phyloP scores from a whole-genome alignment of 1,284 basidiomycete genomes.

The Pascua sp. region DNA sequence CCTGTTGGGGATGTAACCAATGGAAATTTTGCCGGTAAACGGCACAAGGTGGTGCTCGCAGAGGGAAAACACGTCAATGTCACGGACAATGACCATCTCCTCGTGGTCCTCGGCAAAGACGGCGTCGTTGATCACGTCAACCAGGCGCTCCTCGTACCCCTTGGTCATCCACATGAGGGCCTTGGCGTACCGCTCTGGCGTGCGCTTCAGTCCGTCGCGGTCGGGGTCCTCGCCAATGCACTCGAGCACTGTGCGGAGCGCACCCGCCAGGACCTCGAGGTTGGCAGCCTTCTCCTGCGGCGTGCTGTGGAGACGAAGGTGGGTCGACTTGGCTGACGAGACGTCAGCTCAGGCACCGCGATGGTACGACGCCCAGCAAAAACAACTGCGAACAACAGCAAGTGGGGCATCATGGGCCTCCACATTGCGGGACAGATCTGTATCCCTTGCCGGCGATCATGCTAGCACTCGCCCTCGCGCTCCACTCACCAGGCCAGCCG shows the following conservation, averaged over 20 bases:
- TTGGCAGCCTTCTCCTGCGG: constrained; percentile 67
- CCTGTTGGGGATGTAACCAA: constrained; percentile 93
- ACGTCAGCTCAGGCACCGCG: neutral
- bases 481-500: constrained; percentile 80
- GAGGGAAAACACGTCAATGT: constrained; percentile 94
- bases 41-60: constrained; percentile 99
- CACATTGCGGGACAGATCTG: too few relatives aligned
- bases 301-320: constrained; percentile 75
- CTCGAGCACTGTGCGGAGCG: constrained; percentile 88
- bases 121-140: constrained; percentile 97
- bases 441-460: neutral
- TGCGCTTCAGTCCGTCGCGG: constrained; percentile 82
- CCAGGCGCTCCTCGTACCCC: constrained; percentile 90
- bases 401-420: too few relatives aligned
- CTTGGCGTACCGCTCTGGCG: constrained; percentile 94
- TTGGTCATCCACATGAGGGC: constrained; percentile 99
- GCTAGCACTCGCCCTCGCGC: neutral
- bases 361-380: neutral
- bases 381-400: too few relatives aligned
- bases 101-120: constrained; percentile 99
- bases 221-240: constrained; percentile 98
- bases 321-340: constrained; percentile 75
- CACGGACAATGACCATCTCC: constrained; percentile 97
- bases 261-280: constrained; percentile 72
- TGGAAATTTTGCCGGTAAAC: constrained; percentile 87